Percentiles rank a stretch among this genome's conserved stretches.
Evolutionary conservation across 2,329 filamentous ascomycete species (phyloP).

Genomic region (Pezizomycotina sp.): DNA sequence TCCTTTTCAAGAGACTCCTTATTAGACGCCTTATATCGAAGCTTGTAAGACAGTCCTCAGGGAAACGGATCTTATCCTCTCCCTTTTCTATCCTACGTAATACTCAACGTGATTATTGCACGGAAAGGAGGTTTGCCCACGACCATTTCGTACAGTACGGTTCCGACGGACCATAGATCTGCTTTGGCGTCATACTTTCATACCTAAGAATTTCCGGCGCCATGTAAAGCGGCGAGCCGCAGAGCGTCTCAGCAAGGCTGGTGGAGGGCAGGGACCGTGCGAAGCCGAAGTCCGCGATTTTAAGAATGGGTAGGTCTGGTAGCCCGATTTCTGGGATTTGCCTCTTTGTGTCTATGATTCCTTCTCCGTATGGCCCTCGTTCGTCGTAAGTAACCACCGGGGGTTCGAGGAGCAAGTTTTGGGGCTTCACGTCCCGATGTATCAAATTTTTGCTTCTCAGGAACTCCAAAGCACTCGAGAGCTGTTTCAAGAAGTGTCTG

Average conservation of each 20-base stretch:
- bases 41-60: constrained; percentile 53
- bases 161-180: constrained; percentile 93
- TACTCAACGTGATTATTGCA: constrained; percentile 89
- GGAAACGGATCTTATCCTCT: constrained; percentile 75
- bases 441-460: constrained; percentile 72
- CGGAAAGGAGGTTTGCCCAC: constrained; percentile 79
- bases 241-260: constrained; percentile 85
- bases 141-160: constrained; percentile 90
- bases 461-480: constrained; percentile 80
- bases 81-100: constrained; percentile 79
- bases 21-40: constrained; percentile 39
- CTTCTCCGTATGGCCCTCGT: constrained; percentile 45
- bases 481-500: constrained; percentile 88
- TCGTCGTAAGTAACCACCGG: constrained; percentile 35
- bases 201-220: constrained; percentile 93
- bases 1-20: constrained; percentile 64
- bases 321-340: constrained; percentile 61
- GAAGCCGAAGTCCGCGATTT: constrained; percentile 98
- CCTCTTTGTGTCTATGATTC: constrained; percentile 46
- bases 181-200: constrained; percentile 92
- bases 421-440: constrained; percentile 92
- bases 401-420: constrained; percentile 82
- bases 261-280: constrained; percentile 80
- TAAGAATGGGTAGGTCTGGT: constrained; percentile 78
- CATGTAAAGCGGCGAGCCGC: constrained; percentile 95